Evolutionary conservation across 192 early-diverging fungal genomes (phyloP).

Genomic region (Funneliformis geosporum): DNA sequence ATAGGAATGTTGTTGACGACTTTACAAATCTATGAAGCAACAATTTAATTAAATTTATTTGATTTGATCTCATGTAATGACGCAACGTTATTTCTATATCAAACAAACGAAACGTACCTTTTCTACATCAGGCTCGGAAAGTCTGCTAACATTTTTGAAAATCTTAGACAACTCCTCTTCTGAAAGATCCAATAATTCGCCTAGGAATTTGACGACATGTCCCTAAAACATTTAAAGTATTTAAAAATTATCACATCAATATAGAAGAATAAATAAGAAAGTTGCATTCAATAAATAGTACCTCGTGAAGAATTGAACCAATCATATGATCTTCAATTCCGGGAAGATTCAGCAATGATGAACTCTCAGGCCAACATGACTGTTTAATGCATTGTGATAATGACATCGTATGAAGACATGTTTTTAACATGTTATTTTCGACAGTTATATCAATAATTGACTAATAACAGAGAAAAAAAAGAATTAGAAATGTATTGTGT

Average conservation of each 20-base stretch:
- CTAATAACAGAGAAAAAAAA: slow-evolving; percentile 39
- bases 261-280: neutral
- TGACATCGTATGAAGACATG: slow-evolving; percentile 73
- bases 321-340: slow-evolving; percentile 35
- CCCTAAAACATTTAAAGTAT: slow-evolving; percentile 29
- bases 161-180: slow-evolving; percentile 32
- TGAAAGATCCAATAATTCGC: slow-evolving; percentile 39
- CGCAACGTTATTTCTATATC: no score
- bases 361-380: slow-evolving; percentile 79
- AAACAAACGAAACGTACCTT: neutral
- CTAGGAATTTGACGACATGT: slow-evolving; percentile 32
- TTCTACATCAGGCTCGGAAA: slow-evolving; percentile 4
- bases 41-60: neutral
- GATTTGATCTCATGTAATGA: neutral
- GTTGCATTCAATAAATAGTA: slow-evolving; percentile 22
- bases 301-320: slow-evolving; percentile 32
- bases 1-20: slow-evolving; percentile 50
- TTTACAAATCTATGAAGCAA: slow-evolving; percentile 44
- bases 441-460: slow-evolving; percentile 92
- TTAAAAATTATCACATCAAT: neutral
- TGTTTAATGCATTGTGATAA: slow-evolving; percentile 94
- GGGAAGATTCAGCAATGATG: slow-evolving; percentile 72
- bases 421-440: slow-evolving; percentile 64
- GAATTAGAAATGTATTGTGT: no score
- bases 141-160: slow-evolving; percentile 21